A percentile compares a stretch with the other conserved stretches of the same genome.
Evolutionary conservation across 345 rosid species (phyloP).

Genomic region (Mangifera indica): DNA sequence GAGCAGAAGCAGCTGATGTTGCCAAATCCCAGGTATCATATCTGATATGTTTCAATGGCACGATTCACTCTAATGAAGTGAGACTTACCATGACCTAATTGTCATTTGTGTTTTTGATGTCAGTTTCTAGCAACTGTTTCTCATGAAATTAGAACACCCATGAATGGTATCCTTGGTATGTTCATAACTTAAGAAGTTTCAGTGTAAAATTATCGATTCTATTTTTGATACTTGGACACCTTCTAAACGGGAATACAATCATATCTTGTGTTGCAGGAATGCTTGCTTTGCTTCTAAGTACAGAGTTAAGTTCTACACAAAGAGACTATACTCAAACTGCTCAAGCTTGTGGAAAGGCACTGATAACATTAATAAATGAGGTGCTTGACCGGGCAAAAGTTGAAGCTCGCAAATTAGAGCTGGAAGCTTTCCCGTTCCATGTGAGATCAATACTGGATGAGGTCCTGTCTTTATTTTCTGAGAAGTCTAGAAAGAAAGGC

Average conservation of each 20-base stretch:
- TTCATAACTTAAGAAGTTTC: neutral
- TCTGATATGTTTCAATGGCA: neutral
- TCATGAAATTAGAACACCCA: slow-evolving; percentile 97
- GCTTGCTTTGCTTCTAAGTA: slow-evolving; percentile 90
- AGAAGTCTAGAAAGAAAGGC: slow-evolving; percentile 85
- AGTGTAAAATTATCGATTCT: neutral
- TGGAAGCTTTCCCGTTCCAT: slow-evolving; percentile 81
- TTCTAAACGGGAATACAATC: neutral
- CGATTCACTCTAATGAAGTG: neutral
- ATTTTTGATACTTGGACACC: neutral
- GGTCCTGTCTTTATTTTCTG: slow-evolving; percentile 93
- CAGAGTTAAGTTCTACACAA: slow-evolving; percentile 86
- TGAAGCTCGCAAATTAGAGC: slow-evolving; percentile 90
- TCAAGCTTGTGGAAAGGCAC: slow-evolving; percentile 93
- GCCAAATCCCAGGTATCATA: slow-evolving; percentile 81
- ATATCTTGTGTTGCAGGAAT: slow-evolving; percentile 51
- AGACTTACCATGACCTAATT: neutral
- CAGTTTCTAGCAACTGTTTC: slow-evolving; percentile 98
- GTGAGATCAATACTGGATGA: slow-evolving; percentile 86
- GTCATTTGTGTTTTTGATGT: slow-evolving; percentile 21
- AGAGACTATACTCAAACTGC: slow-evolving; percentile 96
- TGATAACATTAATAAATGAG: slow-evolving; percentile 88
- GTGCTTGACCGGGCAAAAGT: slow-evolving; percentile 98
- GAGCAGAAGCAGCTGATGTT: slow-evolving; percentile 97
- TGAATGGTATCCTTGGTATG: slow-evolving; percentile 98